Evolutionary conservation across 2,329 filamentous ascomycete species (phyloP).

Genomic region (Balansia obtecta): DNA sequence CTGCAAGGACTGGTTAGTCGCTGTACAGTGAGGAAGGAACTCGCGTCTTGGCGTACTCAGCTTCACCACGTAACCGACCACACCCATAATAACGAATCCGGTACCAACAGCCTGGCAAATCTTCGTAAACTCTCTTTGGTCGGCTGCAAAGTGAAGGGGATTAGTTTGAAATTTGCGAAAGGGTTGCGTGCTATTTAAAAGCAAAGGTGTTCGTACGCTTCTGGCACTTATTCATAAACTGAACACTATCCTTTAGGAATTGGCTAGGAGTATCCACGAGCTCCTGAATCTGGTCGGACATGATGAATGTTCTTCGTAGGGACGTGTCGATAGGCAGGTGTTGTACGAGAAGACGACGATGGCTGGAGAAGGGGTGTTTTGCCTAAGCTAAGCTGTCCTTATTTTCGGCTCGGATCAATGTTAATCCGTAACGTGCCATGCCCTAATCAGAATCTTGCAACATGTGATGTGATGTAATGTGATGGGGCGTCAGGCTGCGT

Average conservation of each 20-base stretch:
- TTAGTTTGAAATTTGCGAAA: neutral
- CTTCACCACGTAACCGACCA: constrained; percentile 59
- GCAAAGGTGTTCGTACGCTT: constrained; percentile 36
- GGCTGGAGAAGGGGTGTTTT: neutral
- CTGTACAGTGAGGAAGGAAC: neutral
- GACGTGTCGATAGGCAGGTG: neutral
- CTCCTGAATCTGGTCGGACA: constrained; percentile 59
- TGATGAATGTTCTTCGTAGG: constrained; percentile 19
- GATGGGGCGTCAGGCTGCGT: neutral
- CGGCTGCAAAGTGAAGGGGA: constrained; percentile 16
- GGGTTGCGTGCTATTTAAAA: neutral
- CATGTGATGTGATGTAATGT: neutral
- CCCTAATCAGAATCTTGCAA: neutral
- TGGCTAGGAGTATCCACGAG: constrained; percentile 56
- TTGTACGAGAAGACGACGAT: neutral
- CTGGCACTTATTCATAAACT: constrained; percentile 50
- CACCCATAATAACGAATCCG: constrained; percentile 59
- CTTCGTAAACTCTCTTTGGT: constrained; percentile 31
- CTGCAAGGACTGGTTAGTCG: constrained; percentile 19
- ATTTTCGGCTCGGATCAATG: constrained; percentile 4
- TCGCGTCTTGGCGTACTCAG: constrained; percentile 36
- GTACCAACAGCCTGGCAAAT: constrained; percentile 50
- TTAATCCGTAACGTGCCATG: constrained; percentile 1
- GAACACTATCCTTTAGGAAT: constrained; percentile 48
- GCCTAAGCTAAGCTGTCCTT: constrained; percentile 8